Percentiles rank a stretch among this genome's conserved stretches.
phyloP scores from a whole-genome alignment of 2,329 filamentous ascomycete genomes.

The Tolypocladium sp. region DNA sequence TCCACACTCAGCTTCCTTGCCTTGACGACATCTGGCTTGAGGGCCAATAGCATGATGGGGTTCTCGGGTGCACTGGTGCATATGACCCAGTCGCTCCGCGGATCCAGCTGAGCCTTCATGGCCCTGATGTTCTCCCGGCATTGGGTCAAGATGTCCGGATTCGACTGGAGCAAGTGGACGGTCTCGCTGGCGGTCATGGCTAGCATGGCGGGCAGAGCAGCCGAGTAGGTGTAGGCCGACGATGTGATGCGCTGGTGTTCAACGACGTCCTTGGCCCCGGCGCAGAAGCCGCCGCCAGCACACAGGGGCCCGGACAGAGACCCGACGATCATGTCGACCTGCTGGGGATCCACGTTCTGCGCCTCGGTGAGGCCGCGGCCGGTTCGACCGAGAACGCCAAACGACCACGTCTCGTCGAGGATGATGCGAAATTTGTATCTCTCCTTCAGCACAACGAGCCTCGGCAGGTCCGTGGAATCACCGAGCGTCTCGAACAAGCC shows the following conservation, averaged over 20 bases:
- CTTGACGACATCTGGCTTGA: conserved; percentile 76
- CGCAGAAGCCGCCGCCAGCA: conserved; percentile 92
- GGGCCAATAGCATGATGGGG: conserved; percentile 71
- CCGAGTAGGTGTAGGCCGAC: conserved; percentile 89
- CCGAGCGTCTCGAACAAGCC: conserved; percentile 87
- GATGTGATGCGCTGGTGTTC: conserved; percentile 94
- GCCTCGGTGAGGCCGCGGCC: conserved; percentile 91
- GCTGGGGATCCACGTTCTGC: conserved; percentile 86
- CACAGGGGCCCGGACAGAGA: conserved; percentile 85
- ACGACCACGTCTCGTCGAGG: conserved; percentile 95
- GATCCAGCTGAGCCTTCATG: conserved; percentile 82
- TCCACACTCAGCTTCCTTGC: conserved; percentile 57
- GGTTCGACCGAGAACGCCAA: conserved; percentile 84
- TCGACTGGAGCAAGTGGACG: conserved; percentile 74
- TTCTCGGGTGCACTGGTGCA: conserved; percentile 79
- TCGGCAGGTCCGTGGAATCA: conserved; percentile 76
- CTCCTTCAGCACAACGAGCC: conserved; percentile 85
- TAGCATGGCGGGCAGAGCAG: conserved; percentile 84
- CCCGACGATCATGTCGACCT: conserved; percentile 96
- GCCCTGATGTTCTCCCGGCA: conserved; percentile 79
- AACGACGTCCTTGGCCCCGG: conserved; percentile 82
- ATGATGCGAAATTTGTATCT: conserved; percentile 98
- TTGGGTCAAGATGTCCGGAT: conserved; percentile 69
- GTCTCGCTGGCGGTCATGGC: conserved; percentile 95
- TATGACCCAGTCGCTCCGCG: conserved; percentile 83